Evolutionary conservation across 2,329 filamentous ascomycete genomes (phyloP), one percentile per base, ranked within the genome.

Genomic region (Chaetoscypha palmicola): DNA sequence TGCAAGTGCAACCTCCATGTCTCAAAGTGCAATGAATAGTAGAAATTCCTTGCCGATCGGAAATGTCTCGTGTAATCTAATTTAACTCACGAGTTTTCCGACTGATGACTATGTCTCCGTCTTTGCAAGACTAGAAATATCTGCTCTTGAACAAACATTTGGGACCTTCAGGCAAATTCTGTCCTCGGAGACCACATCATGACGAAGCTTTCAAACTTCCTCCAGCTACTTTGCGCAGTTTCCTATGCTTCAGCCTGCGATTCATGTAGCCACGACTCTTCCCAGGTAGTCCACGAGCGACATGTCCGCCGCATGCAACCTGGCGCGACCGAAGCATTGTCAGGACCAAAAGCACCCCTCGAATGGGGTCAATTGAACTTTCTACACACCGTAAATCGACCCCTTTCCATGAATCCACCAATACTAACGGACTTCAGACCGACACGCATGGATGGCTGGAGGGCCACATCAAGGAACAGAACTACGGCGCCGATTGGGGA

Each of bases 401-500:
- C 14, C 14, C 22, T 19, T 17, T 10, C 16, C 16, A 12, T 20
- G 19, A 4, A 11, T 31, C 16, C 28, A 4, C 16, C 3, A 12
- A 31, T 31, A 52, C 33, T 57, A 11, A n/a, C n/a, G n/a, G 2
- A 22, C 2, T 38, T 17, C 24, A 38, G 36, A 38, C 36, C 5
- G 36, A 38, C 40, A 54, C 52, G 3, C 50, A 56, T 42, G 89
- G 91, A 57, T 97, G 91, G 91, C 81, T 92, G 59, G 87, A 79
- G 9, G 91, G 91, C 1, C 91, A 97, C 70, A 68, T 96, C 3
- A 82, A 88, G 68, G 91, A 97, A 80, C 86, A 70, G 58, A 74
- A 90, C 44, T 97, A 91, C 65, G 88, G 86, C 11, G 90, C 88
- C 35, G 91, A 97, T 66, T 96, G 91, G 88, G 91, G 91, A 48